These are phyloP conservation scores for Avena insularis DNA, from an alignment of 176 grass and related monocot genomes.

Conservation along the genomic window DNA sequence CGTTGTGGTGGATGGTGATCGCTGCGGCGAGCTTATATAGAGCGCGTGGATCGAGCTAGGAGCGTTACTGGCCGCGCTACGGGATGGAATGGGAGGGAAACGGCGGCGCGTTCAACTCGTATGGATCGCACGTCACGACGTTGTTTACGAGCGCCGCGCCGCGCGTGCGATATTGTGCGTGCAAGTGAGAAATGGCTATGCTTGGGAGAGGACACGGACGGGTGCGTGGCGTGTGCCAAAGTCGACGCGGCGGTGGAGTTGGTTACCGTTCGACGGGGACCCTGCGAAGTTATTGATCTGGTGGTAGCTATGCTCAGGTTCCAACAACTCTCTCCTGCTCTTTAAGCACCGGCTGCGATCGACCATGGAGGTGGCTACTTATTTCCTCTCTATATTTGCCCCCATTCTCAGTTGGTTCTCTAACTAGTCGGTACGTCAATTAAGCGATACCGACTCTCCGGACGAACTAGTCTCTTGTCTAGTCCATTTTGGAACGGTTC, in stretches of 20 bases:
- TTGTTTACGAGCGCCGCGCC: not conserved
- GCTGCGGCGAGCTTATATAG: constrained; percentile 52
- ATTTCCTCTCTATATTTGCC: constrained; percentile 6
- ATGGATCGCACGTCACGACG: not conserved
- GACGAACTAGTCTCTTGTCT: not conserved
- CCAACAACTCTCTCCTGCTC: constrained; percentile 47
- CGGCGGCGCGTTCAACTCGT: constrained; percentile 65
- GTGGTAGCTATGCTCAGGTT: not conserved
- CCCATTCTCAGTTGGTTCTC: not conserved
- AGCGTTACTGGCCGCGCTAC: not conserved
- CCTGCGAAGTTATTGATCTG: constrained; percentile 29
- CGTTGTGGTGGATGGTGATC: constrained; percentile 32
- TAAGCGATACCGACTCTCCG: not conserved
- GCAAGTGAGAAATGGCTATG: not conserved
- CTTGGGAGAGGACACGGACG: no score
- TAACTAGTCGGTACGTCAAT: not conserved
- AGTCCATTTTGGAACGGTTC: not conserved
- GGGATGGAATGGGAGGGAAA: constrained; percentile 30
- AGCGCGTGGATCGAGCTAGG: not conserved
- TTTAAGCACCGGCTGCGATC: constrained; percentile 35
- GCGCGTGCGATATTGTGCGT: not conserved
- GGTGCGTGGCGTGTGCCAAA: not conserved
- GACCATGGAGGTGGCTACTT: constrained; percentile 35
- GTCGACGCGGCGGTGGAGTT: not conserved
- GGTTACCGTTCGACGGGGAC: not conserved